A percentile compares a stretch with the other conserved stretches of the same genome.
Conservation (phyloP, 2,329 filamentous ascomycete species). For the Cryoendolithus antarcticus region DNA sequence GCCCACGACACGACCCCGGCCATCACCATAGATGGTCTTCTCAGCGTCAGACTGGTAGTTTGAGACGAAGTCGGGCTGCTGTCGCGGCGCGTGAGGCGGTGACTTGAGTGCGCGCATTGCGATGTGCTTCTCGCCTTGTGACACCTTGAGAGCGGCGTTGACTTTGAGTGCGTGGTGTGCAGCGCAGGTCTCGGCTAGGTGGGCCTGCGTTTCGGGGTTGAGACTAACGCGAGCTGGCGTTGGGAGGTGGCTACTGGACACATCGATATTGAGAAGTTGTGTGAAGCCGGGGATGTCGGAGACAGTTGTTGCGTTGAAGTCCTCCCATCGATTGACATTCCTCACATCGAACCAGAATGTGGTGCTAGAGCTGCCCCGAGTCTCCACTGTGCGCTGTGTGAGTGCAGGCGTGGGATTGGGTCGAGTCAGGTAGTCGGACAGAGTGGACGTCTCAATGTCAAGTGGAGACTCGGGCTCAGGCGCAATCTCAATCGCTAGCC, state of each 20-base stretch:
- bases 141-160: constrained; percentile 70
- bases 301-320: constrained; percentile 64
- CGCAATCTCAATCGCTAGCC: constrained; percentile 26
- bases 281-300: constrained; percentile 60
- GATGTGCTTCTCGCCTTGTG: constrained; percentile 54
- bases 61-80: constrained; percentile 55
- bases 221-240: constrained; percentile 47
- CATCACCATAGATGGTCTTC: constrained; percentile 35
- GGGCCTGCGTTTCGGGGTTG: constrained; percentile 54
- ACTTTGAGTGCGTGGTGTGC: constrained; percentile 75
- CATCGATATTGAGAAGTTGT: constrained; percentile 50
- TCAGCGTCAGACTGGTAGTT: constrained; percentile 44
- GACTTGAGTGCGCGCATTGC: constrained; percentile 29
- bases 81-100: constrained; percentile 27
- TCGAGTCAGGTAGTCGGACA: constrained; percentile 65
- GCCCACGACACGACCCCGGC: constrained; percentile 55
- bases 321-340: constrained; percentile 70
- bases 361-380: constrained; percentile 57
- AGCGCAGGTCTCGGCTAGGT: constrained; percentile 63
- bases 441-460: constrained; percentile 45
- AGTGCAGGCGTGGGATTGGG: constrained; percentile 73
- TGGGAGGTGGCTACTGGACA: constrained; percentile 51
- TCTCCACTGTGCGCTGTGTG: constrained; percentile 60
- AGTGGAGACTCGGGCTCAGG: constrained; percentile 21
- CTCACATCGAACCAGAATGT: constrained; percentile 96